phyloP scores from a whole-genome alignment of 805 yeast genomes.

The Starmerella bombicola region DNA sequence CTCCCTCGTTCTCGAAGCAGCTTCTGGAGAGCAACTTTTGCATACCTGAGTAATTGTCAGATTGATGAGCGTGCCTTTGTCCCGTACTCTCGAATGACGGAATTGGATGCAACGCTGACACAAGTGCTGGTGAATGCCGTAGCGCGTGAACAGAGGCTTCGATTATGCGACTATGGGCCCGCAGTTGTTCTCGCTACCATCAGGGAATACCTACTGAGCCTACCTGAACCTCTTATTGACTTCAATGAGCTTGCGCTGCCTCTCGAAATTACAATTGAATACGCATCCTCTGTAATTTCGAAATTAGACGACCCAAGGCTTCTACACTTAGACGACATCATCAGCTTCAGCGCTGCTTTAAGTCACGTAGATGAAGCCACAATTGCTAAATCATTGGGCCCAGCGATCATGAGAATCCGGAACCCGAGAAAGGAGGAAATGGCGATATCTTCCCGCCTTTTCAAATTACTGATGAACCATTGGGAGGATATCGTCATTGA shows the following conservation, averaged over 20 bases:
- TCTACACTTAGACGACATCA: constrained; percentile 6
- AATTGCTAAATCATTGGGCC: constrained; percentile 39
- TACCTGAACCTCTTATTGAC: constrained; percentile 45
- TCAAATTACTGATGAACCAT: constrained; percentile 40
- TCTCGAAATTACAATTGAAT: constrained; percentile 37
- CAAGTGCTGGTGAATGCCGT: constrained; percentile 23
- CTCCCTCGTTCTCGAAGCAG: constrained; percentile 19
- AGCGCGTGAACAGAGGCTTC: constrained; percentile 40
- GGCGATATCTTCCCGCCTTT: constrained; percentile 41
- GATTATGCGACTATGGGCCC: constrained; percentile 47
- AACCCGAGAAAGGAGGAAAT: constrained; percentile 37
- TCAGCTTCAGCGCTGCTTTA: not conserved
- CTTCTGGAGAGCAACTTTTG: constrained; percentile 24
- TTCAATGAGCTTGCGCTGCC: constrained; percentile 41
- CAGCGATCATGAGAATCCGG: constrained; percentile 45
- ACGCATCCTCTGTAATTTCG: constrained; percentile 32
- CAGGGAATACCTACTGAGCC: constrained; percentile 37
- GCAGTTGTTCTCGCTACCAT: constrained; percentile 37
- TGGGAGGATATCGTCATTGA: constrained; percentile 21
- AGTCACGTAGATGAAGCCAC: not conserved
- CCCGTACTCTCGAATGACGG: constrained; percentile 4
- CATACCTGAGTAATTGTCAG: constrained; percentile 11
- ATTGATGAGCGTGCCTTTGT: not conserved
- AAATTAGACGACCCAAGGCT: constrained; percentile 12
- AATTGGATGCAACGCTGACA: constrained; percentile 9